Evolutionary conservation across 208 protist genomes (phyloP), one percentile per base, ranked within the genome.

Genomic region (Acanthamoeba healyi): DNA sequence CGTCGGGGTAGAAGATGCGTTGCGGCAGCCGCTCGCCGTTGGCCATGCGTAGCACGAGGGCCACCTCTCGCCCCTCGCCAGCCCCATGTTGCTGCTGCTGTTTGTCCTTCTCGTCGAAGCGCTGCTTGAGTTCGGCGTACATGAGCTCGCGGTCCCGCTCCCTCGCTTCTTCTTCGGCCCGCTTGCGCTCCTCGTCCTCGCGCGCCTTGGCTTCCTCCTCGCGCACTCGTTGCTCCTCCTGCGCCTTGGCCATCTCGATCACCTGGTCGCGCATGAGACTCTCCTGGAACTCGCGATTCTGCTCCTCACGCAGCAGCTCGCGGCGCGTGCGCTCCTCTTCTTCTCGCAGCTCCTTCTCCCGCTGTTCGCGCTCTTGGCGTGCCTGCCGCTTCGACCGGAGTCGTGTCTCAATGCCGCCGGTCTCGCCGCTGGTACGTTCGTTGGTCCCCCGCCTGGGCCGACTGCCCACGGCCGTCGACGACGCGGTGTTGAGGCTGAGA

Each of bases 201-300:
- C n/a, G 29, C 65, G 29, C 34, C 2, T 32, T 29, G 12, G 40
- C 32, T 34, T 17, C 34, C 65, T 40, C 65, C 34, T 74, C 34
- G 34, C 65, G 65, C 32, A 12, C 32, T 3, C 29, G n/a, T 3
- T n/a, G 34, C 29, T 29, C 61, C 61, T 70, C 61, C 24, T 2
- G 24, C 24, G 1, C 61, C 61, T 36, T 70, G 29, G 24, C 61
- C 29, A 9, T 7, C 14, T 74, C 34, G 34, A 74, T 36, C 32
- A 42, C 65, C 65, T 74, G 65, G 36, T 74, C 65, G 12, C 65
- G 15, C 65, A 22, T 44, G 65, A 74, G 65, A 34, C 65, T 44
- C 65, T 74, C 65, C 65, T 74, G 7, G n/a, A 74, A 74, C 65
- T 74, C 65, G 34, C 65, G 29, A 26, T 74, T 74, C 65, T 74